Base-by-base conservation (phyloP, 495 filamentous ascomycete species). In the Ramalina intermedia region DNA sequence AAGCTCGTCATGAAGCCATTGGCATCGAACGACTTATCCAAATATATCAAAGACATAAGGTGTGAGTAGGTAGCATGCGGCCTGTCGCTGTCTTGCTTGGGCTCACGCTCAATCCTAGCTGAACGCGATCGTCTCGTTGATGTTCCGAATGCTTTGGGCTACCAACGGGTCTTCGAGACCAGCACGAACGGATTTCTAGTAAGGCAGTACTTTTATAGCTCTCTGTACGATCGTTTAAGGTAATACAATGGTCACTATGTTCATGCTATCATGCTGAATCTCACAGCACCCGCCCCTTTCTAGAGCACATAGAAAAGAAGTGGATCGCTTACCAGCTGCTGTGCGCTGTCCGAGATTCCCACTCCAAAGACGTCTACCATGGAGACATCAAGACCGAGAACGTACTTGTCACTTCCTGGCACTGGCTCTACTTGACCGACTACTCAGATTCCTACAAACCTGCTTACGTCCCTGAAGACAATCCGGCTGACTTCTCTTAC, bases 381-480 rank as follows among this genome's bases (percentile, higher is more conserved):
- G 93, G 93, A 35, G 93, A 99, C 61, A 96, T 99, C 66, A 99
- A 99, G 66, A 87, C 91, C 0, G 90, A 96, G 65, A 99, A 96
- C 57, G 77, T 87, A 26, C 70, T 99, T 43, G 89, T 96, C 38
- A 99, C 93, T 1, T 95, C 93, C 23, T 99, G 93, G 93, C 95
- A 96, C 66, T 99, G 93, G 93, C 80, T 99, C 13, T 96, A 96
- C 62, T 76, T 99, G 11, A 78, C 89, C 3, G 93, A 99, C 61
- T 99, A 96, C 63, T 94, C 91, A 18, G 84, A 86, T 4, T 84
- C 85, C 1, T 96, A 94, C 69, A 99, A 99, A 58, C 90, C 87
- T 35, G 87, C 88, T 13, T 91, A 85, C 63, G 72, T 99, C 29
- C 93, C 93, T 16, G 88, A 95, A 57, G 90, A 96, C 58, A 96